Percentiles rank a stretch among this genome's conserved stretches.
These are phyloP conservation scores for Crotalaria pallida DNA, from an alignment of 306 rosid species.

Conservation along the genomic window DNA sequence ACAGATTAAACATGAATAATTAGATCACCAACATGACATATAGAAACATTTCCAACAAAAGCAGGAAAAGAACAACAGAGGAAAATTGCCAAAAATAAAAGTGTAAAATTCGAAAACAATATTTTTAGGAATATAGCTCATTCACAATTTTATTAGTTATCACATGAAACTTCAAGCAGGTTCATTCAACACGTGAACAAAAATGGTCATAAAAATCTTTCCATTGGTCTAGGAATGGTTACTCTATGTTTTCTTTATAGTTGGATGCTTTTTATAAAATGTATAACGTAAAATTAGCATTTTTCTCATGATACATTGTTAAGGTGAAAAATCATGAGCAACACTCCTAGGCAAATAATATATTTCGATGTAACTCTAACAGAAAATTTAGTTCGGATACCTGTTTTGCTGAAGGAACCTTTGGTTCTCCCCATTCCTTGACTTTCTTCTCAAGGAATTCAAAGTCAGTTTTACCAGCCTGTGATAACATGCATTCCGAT, in stretches of 20 bases:
- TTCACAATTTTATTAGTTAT: background rate
- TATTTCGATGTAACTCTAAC: background rate
- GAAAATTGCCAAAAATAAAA: too few relatives aligned
- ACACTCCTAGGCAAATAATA: background rate
- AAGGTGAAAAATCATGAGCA: background rate
- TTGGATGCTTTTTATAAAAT: too few relatives aligned
- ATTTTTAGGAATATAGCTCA: background rate
- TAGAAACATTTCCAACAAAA: too few relatives aligned
- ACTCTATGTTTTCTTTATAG: background rate
- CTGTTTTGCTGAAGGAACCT: constrained; percentile 93
- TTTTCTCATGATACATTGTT: background rate
- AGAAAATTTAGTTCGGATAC: constrained; percentile 29
- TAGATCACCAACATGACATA: background rate
- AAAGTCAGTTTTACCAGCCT: constrained; percentile 95
- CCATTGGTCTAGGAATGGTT: background rate
- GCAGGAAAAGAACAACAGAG: too few relatives aligned
- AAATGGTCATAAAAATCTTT: background rate
- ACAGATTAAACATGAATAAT: background rate
- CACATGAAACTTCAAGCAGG: background rate
- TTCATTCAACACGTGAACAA: background rate
- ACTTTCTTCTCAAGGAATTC: constrained; percentile 81
- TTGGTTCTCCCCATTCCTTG: constrained; percentile 86
- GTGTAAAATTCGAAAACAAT: background rate
- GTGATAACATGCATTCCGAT: constrained; percentile 18
- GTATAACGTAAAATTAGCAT: background rate